A percentile compares a stretch with the other conserved stretches of the same genome.
These are phyloP conservation scores for Fusarium chlamydosporum DNA, from an alignment of 2,329 filamentous ascomycete genomes.

Conservation along the genomic window DNA sequence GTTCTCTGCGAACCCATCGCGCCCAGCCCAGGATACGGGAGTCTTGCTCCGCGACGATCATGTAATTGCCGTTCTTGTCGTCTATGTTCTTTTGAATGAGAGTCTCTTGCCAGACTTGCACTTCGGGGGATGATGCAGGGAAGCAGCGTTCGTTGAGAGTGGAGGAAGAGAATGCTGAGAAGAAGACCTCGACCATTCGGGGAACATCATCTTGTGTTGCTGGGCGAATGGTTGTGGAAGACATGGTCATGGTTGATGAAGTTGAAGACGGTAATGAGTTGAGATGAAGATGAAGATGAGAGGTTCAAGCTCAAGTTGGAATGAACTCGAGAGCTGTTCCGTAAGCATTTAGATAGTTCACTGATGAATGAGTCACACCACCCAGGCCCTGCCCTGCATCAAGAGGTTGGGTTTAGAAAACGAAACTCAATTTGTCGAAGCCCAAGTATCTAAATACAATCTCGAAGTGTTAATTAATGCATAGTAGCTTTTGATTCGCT, in stretches of 20 bases:
- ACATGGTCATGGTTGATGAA: constrained; percentile 26
- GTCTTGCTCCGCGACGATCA: constrained; percentile 51
- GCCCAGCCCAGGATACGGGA: constrained; percentile 52
- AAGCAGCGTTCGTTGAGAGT: constrained; percentile 53
- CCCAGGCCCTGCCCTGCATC: not conserved
- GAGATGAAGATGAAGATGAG: not conserved
- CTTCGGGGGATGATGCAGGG: constrained; percentile 47
- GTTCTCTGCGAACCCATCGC: constrained; percentile 54
- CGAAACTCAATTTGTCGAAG: not conserved
- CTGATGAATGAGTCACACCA: constrained; percentile 32
- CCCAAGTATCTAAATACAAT: not conserved
- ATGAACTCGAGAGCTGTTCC: not conserved
- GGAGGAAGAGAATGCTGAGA: constrained; percentile 52
- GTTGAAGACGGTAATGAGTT: not conserved
- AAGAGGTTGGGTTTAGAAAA: not conserved
- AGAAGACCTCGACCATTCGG: constrained; percentile 51
- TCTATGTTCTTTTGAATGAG: constrained; percentile 42
- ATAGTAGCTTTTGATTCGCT: constrained; percentile 21
- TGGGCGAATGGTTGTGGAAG: constrained; percentile 53
- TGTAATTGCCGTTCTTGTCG: constrained; percentile 51
- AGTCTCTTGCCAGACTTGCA: constrained; percentile 40
- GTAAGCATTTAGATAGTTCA: not conserved
- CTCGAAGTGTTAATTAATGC: constrained; percentile 5
- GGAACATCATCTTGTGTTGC: constrained; percentile 55
- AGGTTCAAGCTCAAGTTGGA: not conserved